Percentiles rank a stretch among this genome's conserved stretches.
These are phyloP conservation scores for Lentinula guzmanii DNA, from an alignment of 768 basidiomycete species.

Conservation along the genomic window DNA sequence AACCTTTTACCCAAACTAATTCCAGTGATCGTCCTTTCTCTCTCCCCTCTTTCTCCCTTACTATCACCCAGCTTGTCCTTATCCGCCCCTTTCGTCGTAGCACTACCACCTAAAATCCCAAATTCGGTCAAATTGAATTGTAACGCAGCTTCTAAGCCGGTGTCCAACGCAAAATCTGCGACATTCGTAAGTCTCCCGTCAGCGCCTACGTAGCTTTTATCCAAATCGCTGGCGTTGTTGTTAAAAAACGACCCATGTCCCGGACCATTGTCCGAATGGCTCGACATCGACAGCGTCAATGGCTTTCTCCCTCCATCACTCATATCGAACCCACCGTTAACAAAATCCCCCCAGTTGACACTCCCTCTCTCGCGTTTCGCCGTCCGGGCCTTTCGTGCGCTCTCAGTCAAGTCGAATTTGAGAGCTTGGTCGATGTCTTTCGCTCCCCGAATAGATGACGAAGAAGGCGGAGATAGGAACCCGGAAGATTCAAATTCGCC, in stretches of 20 bases:
- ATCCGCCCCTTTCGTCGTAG: background rate
- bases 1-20: conserved; percentile 57
- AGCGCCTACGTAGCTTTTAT: background rate
- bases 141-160: background rate
- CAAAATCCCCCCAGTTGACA: conserved; percentile 2
- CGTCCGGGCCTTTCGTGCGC: conserved; percentile 56
- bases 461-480: conserved; percentile 40
- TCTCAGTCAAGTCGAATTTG: conserved; percentile 89
- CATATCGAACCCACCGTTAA: conserved; percentile 1
- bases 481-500: conserved; percentile 86
- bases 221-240: background rate
- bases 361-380: background rate
- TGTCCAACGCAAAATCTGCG: background rate
- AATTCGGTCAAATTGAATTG: background rate
- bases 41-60: background rate
- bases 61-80: background rate
- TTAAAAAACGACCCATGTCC: background rate
- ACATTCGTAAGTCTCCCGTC: background rate
- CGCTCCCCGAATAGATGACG: background rate
- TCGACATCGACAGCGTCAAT: background rate
- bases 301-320: background rate
- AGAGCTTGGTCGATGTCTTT: conserved; percentile 56
- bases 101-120: background rate
- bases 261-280: background rate
- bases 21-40: background rate